These are phyloP conservation scores for Marsdenia floribunda DNA, from an alignment of 257 asterid genomes.

Conservation along the genomic window DNA sequence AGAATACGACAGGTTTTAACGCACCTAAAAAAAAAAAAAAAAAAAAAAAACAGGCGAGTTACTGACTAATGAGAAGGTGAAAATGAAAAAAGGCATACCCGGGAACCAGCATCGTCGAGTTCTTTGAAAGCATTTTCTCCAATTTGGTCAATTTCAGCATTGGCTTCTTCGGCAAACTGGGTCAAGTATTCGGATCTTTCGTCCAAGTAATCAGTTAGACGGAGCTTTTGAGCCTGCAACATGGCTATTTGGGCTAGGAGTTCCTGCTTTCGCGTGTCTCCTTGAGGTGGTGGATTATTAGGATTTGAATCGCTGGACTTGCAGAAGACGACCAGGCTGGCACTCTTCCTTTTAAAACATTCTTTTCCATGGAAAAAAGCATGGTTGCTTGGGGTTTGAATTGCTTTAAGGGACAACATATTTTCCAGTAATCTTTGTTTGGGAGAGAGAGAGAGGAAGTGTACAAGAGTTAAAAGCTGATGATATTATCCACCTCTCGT, in stretches of 20 bases:
- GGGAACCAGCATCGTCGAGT: conserved; percentile 74
- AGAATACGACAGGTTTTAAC: conserved; percentile 13
- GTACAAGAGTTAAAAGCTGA: not conserved
- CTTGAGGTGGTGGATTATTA: conserved; percentile 38
- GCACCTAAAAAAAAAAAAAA: not conserved
- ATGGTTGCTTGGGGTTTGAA: conserved; percentile 42
- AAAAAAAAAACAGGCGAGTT: no score
- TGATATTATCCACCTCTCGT: conserved; percentile 41
- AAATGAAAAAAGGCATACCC: conserved; percentile 35
- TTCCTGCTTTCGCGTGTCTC: conserved; percentile 65
- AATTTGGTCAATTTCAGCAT: conserved; percentile 68
- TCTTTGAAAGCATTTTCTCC: conserved; percentile 85
- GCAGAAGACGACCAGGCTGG: conserved; percentile 31
- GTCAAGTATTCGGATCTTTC: conserved; percentile 69
- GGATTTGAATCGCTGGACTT: conserved; percentile 43
- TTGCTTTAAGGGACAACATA: conserved; percentile 60
- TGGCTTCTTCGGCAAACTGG: conserved; percentile 91
- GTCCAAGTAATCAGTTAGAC: conserved; percentile 75
- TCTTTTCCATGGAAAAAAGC: conserved; percentile 31
- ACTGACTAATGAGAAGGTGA: not conserved
- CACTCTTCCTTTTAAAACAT: conserved; percentile 30
- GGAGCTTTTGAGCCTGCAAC: conserved; percentile 84
- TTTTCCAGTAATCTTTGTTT: conserved; percentile 11
- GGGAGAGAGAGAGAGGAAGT: conserved; percentile 13
- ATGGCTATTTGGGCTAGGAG: conserved; percentile 75